Percentiles rank a stretch among this genome's conserved stretches.
phyloP scores from a whole-genome alignment of 441 rosid genomes.

The Omphalea diandra region DNA sequence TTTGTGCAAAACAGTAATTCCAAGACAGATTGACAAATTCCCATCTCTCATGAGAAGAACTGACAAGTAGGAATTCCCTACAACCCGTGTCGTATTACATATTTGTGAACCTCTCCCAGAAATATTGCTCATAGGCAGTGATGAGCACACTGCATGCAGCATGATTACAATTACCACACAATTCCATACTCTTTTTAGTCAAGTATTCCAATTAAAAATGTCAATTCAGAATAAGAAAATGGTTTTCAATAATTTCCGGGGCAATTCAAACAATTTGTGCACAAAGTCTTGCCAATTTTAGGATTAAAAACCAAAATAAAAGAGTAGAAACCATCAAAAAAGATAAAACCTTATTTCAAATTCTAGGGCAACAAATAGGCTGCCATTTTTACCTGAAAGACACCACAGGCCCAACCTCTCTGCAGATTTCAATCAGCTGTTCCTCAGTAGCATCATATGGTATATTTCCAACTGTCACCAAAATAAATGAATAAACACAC shows the following conservation, averaged over 20 bases:
- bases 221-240: not conserved
- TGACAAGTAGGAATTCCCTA: not conserved
- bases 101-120: not conserved
- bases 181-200: not conserved
- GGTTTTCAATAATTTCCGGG: not conserved
- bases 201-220: not conserved
- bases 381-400: slow-evolving; percentile 71
- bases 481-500: not conserved
- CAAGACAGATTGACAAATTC: not conserved
- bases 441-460: slow-evolving; percentile 98
- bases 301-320: not conserved
- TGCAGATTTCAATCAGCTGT: slow-evolving; percentile 88
- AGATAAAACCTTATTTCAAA: slow-evolving; percentile 2
- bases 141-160: not conserved
- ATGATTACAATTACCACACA: not conserved
- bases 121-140: not conserved
- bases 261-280: not conserved
- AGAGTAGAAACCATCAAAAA: slow-evolving; percentile 4
- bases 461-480: slow-evolving; percentile 81
- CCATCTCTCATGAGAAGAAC: not conserved
- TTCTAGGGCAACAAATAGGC: not conserved
- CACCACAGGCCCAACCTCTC: slow-evolving; percentile 96
- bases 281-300: not conserved
- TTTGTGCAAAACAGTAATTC: not conserved
- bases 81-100: not conserved